Evolutionary conservation across 163 green algal genomes (phyloP).

Genomic region (Scenedesmus sp.): DNA sequence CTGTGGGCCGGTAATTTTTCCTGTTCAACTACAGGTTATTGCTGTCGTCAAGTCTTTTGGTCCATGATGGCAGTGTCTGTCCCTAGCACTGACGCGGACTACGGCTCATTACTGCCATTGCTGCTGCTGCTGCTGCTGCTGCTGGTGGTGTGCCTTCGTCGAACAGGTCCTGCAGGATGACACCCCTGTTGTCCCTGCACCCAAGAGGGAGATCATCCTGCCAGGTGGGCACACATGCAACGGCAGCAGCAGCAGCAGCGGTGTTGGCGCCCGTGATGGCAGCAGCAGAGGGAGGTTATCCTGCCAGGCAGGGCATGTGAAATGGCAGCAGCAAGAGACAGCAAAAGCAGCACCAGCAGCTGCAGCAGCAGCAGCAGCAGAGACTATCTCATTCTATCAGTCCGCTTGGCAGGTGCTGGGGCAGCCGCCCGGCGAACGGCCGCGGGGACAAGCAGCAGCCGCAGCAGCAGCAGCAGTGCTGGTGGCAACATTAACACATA

Average conservation of each 20-base stretch:
- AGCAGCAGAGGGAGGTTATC: not conserved
- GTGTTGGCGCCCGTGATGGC: not conserved
- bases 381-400: too few relatives aligned
- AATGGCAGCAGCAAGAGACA: not conserved
- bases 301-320: not conserved
- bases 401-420: too few relatives aligned
- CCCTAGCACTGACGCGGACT: not conserved
- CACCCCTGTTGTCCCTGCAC: not conserved
- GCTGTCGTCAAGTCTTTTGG: too few relatives aligned
- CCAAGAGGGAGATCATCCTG: slow-evolving; percentile 58
- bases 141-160: not conserved
- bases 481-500: too few relatives aligned
- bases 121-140: slow-evolving; percentile 26
- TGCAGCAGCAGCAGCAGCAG: not conserved
- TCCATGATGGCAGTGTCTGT: too few relatives aligned
- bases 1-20: too few relatives aligned
- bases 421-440: too few relatives aligned
- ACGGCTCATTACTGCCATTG: not conserved
- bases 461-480: too few relatives aligned
- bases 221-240: slow-evolving; percentile 9
- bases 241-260: not conserved
- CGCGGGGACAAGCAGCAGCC: too few relatives aligned
- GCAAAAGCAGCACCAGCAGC: not conserved
- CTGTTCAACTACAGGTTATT: too few relatives aligned
- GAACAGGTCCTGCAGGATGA: slow-evolving; percentile 50